Percentiles rank a stretch among this genome's conserved stretches.
phyloP scores from a whole-genome alignment of 202 grass and related monocot species.

The Sporobolus alterniflorus region DNA sequence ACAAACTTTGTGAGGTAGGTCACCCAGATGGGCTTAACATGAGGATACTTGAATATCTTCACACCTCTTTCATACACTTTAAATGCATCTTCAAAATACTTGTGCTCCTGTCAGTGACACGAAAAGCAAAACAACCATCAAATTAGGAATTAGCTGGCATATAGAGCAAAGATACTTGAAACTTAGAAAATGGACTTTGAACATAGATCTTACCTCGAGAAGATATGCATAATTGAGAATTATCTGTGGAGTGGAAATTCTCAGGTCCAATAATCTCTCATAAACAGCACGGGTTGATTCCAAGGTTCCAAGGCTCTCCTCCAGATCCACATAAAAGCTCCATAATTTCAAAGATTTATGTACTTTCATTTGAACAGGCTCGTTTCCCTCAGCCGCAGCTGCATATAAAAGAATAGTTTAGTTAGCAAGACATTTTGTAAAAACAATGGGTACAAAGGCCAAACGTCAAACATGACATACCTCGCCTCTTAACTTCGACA shows the following conservation, averaged over 20 bases:
- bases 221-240: conserved; percentile 96
- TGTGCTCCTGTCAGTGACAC: conserved; percentile 65
- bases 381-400: conserved; percentile 91
- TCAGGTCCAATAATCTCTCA: conserved; percentile 94
- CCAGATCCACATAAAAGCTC: conserved; percentile 98
- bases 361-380: conserved; percentile 91
- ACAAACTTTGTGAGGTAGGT: conserved; percentile 98
- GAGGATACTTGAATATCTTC: conserved; percentile 99
- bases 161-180: conserved; percentile 10
- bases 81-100: conserved; percentile 99
- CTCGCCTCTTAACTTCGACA: conserved; percentile 96
- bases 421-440: conserved; percentile 26
- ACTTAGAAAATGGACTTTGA: background rate
- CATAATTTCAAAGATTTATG: conserved; percentile 93
- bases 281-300: conserved; percentile 92
- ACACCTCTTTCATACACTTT: conserved; percentile 98
- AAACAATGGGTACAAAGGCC: conserved; percentile 9
- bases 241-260: conserved; percentile 96
- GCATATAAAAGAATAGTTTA: conserved; percentile 47
- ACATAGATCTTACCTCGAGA: conserved; percentile 71
- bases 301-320: conserved; percentile 89
- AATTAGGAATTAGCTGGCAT: conserved; percentile 44
- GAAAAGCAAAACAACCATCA: conserved; percentile 27
- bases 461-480: conserved; percentile 46
- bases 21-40: conserved; percentile 96